These are phyloP conservation scores for Euptelea pleiosperma DNA, from an alignment of 164 flowering plant genomes.

Conservation along the genomic window DNA sequence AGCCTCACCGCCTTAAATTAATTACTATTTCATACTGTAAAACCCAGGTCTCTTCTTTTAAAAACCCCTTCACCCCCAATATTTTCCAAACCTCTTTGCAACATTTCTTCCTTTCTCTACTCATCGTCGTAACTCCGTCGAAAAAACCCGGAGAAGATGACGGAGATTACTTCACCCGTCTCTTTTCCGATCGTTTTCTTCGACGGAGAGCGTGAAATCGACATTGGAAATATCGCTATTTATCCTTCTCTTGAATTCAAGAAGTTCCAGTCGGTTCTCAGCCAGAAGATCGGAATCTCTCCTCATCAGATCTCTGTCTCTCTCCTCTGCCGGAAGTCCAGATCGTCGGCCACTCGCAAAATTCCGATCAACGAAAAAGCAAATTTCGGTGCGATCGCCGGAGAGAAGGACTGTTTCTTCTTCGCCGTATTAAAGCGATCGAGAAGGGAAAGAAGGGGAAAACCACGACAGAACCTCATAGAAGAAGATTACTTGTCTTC, in stretches of 20 bases:
- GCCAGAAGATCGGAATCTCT: conserved; percentile 49
- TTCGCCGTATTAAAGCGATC: conserved; percentile 21
- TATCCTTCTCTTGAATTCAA: conserved; percentile 31
- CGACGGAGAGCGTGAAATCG: conserved; percentile 56
- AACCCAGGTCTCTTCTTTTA: background rate
- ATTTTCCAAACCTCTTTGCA: background rate
- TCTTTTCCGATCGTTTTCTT: conserved; percentile 48
- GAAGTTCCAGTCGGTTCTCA: conserved; percentile 31
- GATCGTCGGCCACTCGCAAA: conserved; percentile 11
- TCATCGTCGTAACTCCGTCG: background rate
- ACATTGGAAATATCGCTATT: conserved; percentile 40
- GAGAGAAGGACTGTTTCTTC: conserved; percentile 31
- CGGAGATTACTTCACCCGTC: background rate
- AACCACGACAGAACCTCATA: background rate
- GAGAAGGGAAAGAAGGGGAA: conserved; percentile 21
- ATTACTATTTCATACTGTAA: conserved; percentile 7
- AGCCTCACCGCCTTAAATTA: conserved; percentile 31
- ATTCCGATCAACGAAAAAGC: conserved; percentile 40
- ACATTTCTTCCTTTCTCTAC: background rate
- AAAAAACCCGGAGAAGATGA: conserved; percentile 3
- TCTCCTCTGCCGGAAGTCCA: conserved; percentile 23
- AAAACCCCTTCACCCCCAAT: conserved; percentile 2
- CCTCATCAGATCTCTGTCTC: conserved; percentile 54
- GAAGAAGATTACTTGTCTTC: conserved; percentile 2
- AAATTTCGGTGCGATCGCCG: conserved; percentile 32